phyloP scores from a whole-genome alignment of 768 basidiomycete genomes.

The Strobilomyces echinocephalus region DNA sequence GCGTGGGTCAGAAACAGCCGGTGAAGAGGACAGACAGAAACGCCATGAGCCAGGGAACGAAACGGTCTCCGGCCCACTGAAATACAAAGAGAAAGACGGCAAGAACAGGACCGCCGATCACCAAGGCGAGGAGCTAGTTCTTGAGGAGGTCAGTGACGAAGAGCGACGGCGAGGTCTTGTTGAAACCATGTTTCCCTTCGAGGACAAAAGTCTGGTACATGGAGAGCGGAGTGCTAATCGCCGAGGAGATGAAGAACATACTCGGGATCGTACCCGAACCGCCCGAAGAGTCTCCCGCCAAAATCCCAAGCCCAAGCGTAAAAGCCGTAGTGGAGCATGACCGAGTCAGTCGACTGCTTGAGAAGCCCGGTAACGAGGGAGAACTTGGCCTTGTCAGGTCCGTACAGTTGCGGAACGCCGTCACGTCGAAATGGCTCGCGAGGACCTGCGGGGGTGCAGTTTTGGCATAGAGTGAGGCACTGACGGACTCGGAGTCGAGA shows the following conservation, averaged over 20 bases:
- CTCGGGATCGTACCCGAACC: slow-evolving; percentile 59
- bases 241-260: slow-evolving; percentile 64
- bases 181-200: slow-evolving; percentile 95
- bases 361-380: slow-evolving; percentile 69
- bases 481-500: slow-evolving; percentile 80
- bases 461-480: slow-evolving; percentile 79
- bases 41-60: slow-evolving; percentile 90
- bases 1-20: neutral
- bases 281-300: slow-evolving; percentile 48
- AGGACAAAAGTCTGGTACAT: slow-evolving; percentile 89
- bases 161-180: slow-evolving; percentile 78
- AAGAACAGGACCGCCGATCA: slow-evolving; percentile 80
- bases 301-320: slow-evolving; percentile 79
- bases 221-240: slow-evolving; percentile 70
- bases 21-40: slow-evolving; percentile 60
- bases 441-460: slow-evolving; percentile 67
- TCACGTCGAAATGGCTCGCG: slow-evolving; percentile 58
- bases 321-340: slow-evolving; percentile 67
- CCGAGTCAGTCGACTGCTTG: slow-evolving; percentile 67
- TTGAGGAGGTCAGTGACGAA: slow-evolving; percentile 82
- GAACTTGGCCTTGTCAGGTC: slow-evolving; percentile 84
- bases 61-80: slow-evolving; percentile 88
- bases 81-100: slow-evolving; percentile 85
- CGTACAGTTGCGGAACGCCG: slow-evolving; percentile 84
- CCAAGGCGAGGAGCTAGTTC: slow-evolving; percentile 64